A percentile compares a stretch with the other conserved stretches of the same genome.
Evolutionary conservation across 306 rosid genomes (phyloP).

Genomic region (Quercus gilva): DNA sequence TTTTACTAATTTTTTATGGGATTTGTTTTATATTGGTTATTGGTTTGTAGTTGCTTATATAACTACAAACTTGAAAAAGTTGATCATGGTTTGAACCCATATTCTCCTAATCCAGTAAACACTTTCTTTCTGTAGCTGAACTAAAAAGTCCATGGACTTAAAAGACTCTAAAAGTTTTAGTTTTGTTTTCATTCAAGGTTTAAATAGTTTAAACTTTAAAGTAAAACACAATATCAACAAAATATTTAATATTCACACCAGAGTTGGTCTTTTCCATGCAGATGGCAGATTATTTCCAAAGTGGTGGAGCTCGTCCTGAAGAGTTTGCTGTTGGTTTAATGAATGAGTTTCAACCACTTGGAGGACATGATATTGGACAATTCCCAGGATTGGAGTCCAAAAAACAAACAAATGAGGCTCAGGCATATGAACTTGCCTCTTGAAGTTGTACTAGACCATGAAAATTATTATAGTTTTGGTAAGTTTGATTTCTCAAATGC

Average conservation of each 20-base stretch:
- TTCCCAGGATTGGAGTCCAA: slow-evolving; percentile 54
- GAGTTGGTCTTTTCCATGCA: slow-evolving; percentile 27
- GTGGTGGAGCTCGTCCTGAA: slow-evolving; percentile 34
- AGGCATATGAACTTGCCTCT: slow-evolving; percentile 35
- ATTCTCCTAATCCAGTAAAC: not conserved
- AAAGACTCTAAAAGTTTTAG: not conserved
- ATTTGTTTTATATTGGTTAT: not conserved
- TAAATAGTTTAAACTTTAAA: too few relatives aligned
- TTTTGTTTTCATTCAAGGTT: not conserved
- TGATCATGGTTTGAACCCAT: not conserved
- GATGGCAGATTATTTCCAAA: slow-evolving; percentile 76
- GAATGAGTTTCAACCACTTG: slow-evolving; percentile 55
- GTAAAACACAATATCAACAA: not conserved
- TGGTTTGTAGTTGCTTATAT: not conserved
- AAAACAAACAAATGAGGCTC: slow-evolving; percentile 30
- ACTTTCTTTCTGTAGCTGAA: not conserved
- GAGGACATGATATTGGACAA: slow-evolving; percentile 82
- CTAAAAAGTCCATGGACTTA: not conserved
- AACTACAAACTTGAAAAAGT: not conserved
- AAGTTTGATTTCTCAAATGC: not conserved
- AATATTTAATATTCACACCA: slow-evolving; percentile 4
- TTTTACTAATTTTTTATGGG: not conserved
- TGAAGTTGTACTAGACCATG: not conserved
- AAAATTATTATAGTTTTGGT: not conserved
- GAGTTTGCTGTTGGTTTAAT: slow-evolving; percentile 71